Evolutionary conservation across 305 asterid species (phyloP).

Genomic region (Rubia tinctorum): DNA sequence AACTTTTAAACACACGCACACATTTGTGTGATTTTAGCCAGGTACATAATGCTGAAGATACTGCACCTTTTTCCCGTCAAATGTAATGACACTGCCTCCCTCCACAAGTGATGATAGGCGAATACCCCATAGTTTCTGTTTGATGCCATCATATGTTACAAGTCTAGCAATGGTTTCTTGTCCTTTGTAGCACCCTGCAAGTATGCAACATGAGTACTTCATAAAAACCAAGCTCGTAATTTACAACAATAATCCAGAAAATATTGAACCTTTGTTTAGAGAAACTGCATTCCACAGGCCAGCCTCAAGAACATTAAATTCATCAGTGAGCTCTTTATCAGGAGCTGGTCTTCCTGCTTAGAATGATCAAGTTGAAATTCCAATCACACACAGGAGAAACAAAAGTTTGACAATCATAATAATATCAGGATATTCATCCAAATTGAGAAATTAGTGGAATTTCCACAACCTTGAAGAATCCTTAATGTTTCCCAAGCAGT

Average conservation of each 20-base stretch:
- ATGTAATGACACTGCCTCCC: conserved; percentile 69
- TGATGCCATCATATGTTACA: conserved; percentile 86
- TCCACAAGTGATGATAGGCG: conserved; percentile 62
- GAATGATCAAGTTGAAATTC: conserved; percentile 14
- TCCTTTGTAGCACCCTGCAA: conserved; percentile 92
- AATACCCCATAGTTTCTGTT: conserved; percentile 90
- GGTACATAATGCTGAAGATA: not conserved
- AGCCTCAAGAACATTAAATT: conserved; percentile 92
- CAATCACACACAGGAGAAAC: conserved; percentile 4
- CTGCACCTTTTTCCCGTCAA: conserved; percentile 76
- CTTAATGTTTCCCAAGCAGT: conserved; percentile 89
- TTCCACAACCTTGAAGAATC: conserved; percentile 68
- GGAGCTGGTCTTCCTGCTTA: conserved; percentile 90
- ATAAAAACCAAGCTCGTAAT: not conserved
- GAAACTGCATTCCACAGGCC: conserved; percentile 92
- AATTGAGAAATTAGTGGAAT: not conserved
- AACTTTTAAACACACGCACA: not conserved
- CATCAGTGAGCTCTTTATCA: conserved; percentile 85
- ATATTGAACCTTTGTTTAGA: conserved; percentile 65
- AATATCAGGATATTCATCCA: not conserved
- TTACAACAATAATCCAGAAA: conserved; percentile 12
- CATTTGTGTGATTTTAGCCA: not conserved
- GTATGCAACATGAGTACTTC: not conserved
- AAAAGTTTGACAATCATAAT: not conserved
- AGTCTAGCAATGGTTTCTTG: conserved; percentile 97